Conservation (phyloP, 192 early-diverging fungal genomes). For the Endogone sp. region DNA sequence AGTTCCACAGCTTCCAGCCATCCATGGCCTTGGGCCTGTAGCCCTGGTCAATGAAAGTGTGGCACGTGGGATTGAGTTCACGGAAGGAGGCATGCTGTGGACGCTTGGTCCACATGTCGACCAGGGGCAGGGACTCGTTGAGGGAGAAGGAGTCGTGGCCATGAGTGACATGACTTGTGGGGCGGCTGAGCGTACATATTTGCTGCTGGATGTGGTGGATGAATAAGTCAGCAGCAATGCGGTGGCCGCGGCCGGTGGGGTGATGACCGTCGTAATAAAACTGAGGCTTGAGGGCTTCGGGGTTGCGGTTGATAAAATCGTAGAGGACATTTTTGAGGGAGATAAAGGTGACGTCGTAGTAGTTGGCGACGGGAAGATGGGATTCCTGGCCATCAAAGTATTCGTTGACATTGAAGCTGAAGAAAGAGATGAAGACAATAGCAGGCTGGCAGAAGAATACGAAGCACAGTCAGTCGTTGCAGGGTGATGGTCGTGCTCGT, state of each 20-base stretch:
- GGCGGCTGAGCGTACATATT: slow-evolving; percentile 1
- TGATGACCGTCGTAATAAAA: slow-evolving; percentile 12
- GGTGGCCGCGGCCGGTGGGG: slow-evolving; percentile 6
- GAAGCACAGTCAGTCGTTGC: background rate
- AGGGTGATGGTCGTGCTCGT: background rate
- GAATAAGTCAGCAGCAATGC: slow-evolving; percentile 5
- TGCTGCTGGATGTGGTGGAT: slow-evolving; percentile 12
- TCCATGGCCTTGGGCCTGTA: slow-evolving; percentile 7
- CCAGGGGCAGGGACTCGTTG: slow-evolving; percentile 4
- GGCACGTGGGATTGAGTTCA: slow-evolving; percentile 6
- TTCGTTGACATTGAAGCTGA: slow-evolving; percentile 14
- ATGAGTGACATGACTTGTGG: background rate
- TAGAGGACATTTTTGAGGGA: slow-evolving; percentile 15
- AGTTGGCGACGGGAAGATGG: slow-evolving; percentile 16
- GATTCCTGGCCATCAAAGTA: slow-evolving; percentile 19
- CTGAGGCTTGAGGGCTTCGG: background rate
- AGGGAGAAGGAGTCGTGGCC: background rate
- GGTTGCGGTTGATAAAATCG: slow-evolving; percentile 10
- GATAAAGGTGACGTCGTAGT: slow-evolving; percentile 12
- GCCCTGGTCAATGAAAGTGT: slow-evolving; percentile 9
- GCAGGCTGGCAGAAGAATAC: slow-evolving; percentile 6
- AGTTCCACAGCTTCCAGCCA: slow-evolving; percentile 18
- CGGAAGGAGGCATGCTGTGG: slow-evolving; percentile 4
- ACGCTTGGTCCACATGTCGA: slow-evolving; percentile 13
- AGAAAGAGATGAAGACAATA: slow-evolving; percentile 6